Evolutionary conservation across 306 rosid genomes (phyloP).

Genomic region (Trifolium dubium): DNA sequence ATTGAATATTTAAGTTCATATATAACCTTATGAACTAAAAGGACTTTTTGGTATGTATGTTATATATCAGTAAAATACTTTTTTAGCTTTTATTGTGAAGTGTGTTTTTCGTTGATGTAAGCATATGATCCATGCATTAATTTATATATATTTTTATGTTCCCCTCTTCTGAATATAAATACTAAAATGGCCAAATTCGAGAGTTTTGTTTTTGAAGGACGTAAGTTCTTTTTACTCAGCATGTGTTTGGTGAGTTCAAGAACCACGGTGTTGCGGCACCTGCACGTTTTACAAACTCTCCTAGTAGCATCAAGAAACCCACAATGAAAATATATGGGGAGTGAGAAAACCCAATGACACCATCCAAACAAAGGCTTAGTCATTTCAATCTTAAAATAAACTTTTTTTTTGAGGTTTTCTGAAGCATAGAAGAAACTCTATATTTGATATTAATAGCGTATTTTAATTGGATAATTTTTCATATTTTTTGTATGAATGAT

Average conservation of each 20-base stretch:
- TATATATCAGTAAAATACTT: not conserved
- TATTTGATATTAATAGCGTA: slow-evolving; percentile 16
- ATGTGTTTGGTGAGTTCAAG: slow-evolving; percentile 21
- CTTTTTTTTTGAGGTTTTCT: slow-evolving; percentile 21
- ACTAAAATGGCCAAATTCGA: not conserved
- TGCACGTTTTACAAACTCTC: not conserved
- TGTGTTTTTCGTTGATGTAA: slow-evolving; percentile 5
- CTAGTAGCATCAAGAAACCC: slow-evolving; percentile 8
- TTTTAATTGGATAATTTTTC: slow-evolving; percentile 12
- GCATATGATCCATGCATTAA: slow-evolving; percentile 28
- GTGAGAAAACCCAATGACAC: not conserved
- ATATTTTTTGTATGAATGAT: not conserved
- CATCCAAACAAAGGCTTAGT: not conserved
- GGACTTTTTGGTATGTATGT: not conserved
- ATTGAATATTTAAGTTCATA: slow-evolving; percentile 7
- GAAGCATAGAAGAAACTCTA: slow-evolving; percentile 4
- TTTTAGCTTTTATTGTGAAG: not conserved
- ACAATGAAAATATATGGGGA: not conserved
- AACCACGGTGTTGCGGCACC: not conserved
- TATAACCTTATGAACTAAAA: slow-evolving; percentile 22
- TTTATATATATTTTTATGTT: slow-evolving; percentile 17
- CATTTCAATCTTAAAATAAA: slow-evolving; percentile 13
- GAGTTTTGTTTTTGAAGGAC: slow-evolving; percentile 14
- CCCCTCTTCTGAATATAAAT: slow-evolving; percentile 1
- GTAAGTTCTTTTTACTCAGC: slow-evolving; percentile 32